Conservation (phyloP, 345 rosid genomes). For the Boechera retrofracta region DNA sequence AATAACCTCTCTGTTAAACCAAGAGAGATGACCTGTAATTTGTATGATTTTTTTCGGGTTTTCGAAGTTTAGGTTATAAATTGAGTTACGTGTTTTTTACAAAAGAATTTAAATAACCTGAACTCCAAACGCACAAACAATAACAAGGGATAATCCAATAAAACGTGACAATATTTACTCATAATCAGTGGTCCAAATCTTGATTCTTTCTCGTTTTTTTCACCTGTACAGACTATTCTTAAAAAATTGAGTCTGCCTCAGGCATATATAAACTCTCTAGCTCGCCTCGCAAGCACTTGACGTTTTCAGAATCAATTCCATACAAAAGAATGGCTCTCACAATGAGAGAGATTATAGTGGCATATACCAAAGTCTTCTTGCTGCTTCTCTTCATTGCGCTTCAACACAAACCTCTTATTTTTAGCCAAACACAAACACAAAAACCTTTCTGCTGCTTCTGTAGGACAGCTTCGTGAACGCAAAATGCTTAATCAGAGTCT, state of each 20-base stretch:
- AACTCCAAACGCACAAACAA: background rate
- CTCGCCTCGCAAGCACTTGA: constrained; percentile 19
- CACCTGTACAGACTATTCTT: constrained; percentile 7
- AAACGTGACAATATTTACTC: constrained; percentile 30
- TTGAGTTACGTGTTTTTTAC: too few relatives aligned
- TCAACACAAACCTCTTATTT: background rate
- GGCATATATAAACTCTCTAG: constrained; percentile 7
- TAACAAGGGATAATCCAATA: background rate
- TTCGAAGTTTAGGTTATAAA: too few relatives aligned
- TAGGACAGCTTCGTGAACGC: background rate
- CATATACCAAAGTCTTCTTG: constrained; percentile 3
- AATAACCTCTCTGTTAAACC: too few relatives aligned
- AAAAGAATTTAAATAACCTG: too few relatives aligned
- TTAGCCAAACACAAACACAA: background rate
- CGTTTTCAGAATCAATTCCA: constrained; percentile 25
- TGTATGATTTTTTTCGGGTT: too few relatives aligned
- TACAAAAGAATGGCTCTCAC: constrained; percentile 16
- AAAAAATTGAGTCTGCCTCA: constrained; percentile 11
- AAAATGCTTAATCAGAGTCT: constrained; percentile 1
- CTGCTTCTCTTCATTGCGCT: constrained; percentile 13
- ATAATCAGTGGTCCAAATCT: constrained; percentile 16
- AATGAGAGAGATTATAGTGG: constrained; percentile 6
- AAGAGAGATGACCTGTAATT: too few relatives aligned
- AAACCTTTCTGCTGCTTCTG: constrained; percentile 44
- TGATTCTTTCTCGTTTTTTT: background rate